Base-by-base conservation (phyloP, 106 monocot genomes). In the Apostasia shenzhenica region DNA sequence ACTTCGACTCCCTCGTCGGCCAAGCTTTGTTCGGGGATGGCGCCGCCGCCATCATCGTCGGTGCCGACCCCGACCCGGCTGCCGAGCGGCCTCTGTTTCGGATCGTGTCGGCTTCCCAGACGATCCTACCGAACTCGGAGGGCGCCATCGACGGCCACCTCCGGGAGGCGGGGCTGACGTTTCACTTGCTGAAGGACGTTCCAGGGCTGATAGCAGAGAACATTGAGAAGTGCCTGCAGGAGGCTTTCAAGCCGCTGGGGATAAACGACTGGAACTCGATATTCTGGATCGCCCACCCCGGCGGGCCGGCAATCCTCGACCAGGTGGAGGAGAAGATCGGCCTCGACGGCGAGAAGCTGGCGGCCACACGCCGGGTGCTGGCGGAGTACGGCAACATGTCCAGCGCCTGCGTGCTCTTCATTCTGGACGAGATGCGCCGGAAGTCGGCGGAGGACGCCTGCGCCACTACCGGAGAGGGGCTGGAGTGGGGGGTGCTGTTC, bases 1-100 rank as follows among this genome's bases (percentile, higher is more conserved):
- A 83, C 67, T 68, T 88, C 53, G 88, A 92, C 66, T 74, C 75
- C 57, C 61, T 92, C 41, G 85, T 92, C 41, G 92, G 92, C 0
- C 85, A 88, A 63, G 92, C 88, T 0, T 73, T 92, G 47, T 92
- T 92, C 61, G 92, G 92, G 0, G 92, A 92, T 62, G 92, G 92
- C 59, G 88, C 92, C 2, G 92, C 78, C 6, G 92, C 92, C 0
- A n/a, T 88, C 45, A 79, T 92, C 41, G 46, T 92, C 38, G 88
- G 92, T 0, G 69, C 92, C 1, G 92, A 85, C 48, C 92, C 88
- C 0, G 78, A 85, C 46, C 38, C 39, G 1, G 52, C 58, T 37
- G 42, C 61, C 4, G 92, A 92, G 64, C 66, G 80, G 1, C 88
- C 92, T 3, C 63, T 92, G 2, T 86, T 85, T 48, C 75, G 85